A percentile compares a stretch with the other conserved stretches of the same genome.
Conservation (phyloP, 495 filamentous ascomycete species). For the Penicillium verhagenii region DNA sequence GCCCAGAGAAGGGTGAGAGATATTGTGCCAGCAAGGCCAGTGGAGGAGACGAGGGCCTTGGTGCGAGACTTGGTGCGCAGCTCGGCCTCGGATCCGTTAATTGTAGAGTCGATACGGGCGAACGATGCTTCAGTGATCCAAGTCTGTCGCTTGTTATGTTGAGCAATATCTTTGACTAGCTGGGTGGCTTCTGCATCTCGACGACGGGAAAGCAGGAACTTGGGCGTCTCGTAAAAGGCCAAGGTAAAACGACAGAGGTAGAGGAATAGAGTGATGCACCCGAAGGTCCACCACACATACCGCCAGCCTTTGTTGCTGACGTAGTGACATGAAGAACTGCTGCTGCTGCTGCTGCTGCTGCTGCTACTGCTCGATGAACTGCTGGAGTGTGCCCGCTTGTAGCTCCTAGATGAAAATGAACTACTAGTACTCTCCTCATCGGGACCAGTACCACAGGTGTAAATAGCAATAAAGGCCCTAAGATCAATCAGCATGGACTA, state of each 20-base stretch:
- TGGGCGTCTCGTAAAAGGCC: conserved; percentile 45
- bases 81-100: conserved; percentile 6
- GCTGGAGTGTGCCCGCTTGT: conserved; percentile 2
- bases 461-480: conserved; percentile 28
- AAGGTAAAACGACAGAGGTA: conserved; percentile 47
- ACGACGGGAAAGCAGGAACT: conserved; percentile 19
- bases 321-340: conserved; percentile 30
- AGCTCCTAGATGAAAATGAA: not conserved
- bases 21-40: conserved; percentile 1
- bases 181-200: conserved; percentile 25
- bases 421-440: conserved; percentile 20
- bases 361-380: not conserved
- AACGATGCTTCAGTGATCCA: conserved; percentile 27
- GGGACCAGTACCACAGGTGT: conserved; percentile 38
- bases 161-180: conserved; percentile 23
- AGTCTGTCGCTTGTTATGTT: conserved; percentile 20
- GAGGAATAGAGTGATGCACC: conserved; percentile 26
- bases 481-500: not conserved
- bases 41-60: conserved; percentile 2
- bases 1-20: conserved; percentile 16
- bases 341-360: not conserved
- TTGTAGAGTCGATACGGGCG: conserved; percentile 11
- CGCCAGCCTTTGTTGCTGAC: conserved; percentile 31
- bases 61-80: conserved; percentile 11
- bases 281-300: conserved; percentile 28